phyloP scores from a whole-genome alignment of 345 rosid genomes.

The Euphorbia pulcherrima region DNA sequence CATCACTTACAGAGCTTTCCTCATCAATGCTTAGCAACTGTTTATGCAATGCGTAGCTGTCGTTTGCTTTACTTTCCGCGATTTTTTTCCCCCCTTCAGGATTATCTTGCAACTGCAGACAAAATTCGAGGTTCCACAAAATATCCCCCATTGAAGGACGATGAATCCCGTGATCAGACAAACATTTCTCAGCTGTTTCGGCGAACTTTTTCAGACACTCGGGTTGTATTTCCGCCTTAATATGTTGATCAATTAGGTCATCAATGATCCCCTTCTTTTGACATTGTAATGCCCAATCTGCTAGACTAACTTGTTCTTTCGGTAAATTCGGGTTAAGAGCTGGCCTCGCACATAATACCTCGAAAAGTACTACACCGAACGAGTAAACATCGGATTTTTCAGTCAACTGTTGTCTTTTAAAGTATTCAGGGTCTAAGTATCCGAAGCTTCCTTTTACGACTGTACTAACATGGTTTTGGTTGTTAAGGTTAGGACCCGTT shows the following conservation, averaged over 20 bases:
- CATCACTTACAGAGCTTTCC: conserved; percentile 14
- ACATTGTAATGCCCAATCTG: conserved; percentile 32
- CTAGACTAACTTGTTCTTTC: conserved; percentile 29
- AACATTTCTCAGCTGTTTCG: conserved; percentile 27
- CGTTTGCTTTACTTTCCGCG: conserved; percentile 11
- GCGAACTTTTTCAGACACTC: conserved; percentile 24
- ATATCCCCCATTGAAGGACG: conserved; percentile 36
- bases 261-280: conserved; percentile 22
- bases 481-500: conserved; percentile 21
- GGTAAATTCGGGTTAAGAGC: conserved; percentile 26
- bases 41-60: conserved; percentile 11
- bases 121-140: conserved; percentile 31
- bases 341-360: conserved; percentile 26
- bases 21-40: conserved; percentile 22
- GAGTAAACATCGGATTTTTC: conserved; percentile 30
- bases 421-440: conserved; percentile 31
- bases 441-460: conserved; percentile 35
- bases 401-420: conserved; percentile 26
- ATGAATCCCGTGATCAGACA: conserved; percentile 21
- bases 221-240: conserved; percentile 15
- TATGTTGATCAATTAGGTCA: conserved; percentile 22
- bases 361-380: conserved; percentile 30
- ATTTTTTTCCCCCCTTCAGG: conserved; percentile 21
- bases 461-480: conserved; percentile 27
- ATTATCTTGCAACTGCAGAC: conserved; percentile 27